A percentile compares a stretch with the other conserved stretches of the same genome.
Evolutionary conservation across 2,329 filamentous ascomycete species (phyloP).

Genomic region (Lasiodiplodia gonubiensis): DNA sequence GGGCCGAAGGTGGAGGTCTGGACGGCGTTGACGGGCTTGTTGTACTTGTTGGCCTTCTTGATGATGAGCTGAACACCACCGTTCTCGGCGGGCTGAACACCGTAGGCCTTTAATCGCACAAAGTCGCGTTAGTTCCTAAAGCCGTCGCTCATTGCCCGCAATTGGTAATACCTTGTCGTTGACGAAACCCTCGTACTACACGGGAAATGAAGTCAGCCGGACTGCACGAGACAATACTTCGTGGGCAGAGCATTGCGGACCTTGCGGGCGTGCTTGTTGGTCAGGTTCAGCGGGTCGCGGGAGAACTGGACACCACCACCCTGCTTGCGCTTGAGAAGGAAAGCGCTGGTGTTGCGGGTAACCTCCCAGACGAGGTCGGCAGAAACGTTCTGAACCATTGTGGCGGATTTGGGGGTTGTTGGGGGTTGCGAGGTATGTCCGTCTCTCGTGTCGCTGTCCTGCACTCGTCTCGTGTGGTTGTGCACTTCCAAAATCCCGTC

Average conservation of each 20-base stretch:
- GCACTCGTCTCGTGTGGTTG: background rate
- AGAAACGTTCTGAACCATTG: constrained; percentile 76
- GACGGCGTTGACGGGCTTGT: constrained; percentile 73
- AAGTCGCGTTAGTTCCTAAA: constrained; percentile 6
- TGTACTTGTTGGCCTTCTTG: constrained; percentile 77
- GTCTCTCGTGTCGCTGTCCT: constrained; percentile 24
- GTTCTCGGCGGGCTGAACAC: constrained; percentile 75
- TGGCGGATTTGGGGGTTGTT: constrained; percentile 31
- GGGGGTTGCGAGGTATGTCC: constrained; percentile 18
- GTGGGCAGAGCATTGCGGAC: constrained; percentile 54
- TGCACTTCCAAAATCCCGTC: constrained; percentile 20
- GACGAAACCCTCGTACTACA: constrained; percentile 85
- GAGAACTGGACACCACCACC: constrained; percentile 88
- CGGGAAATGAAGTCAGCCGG: constrained; percentile 35
- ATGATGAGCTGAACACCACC: constrained; percentile 79
- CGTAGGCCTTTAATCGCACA: constrained; percentile 69
- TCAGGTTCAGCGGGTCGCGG: constrained; percentile 90
- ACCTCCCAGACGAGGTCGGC: constrained; percentile 93
- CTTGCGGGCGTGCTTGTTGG: constrained; percentile 91
- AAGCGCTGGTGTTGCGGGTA: constrained; percentile 86
- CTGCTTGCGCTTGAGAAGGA: constrained; percentile 85
- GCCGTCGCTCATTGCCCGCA: constrained; percentile 24
- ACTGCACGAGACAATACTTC: constrained; percentile 28
- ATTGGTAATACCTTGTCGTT: constrained; percentile 78
- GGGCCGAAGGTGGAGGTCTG: constrained; percentile 72